Conservation (phyloP, 2,329 filamentous ascomycete species). For the Fusarium sp. region DNA sequence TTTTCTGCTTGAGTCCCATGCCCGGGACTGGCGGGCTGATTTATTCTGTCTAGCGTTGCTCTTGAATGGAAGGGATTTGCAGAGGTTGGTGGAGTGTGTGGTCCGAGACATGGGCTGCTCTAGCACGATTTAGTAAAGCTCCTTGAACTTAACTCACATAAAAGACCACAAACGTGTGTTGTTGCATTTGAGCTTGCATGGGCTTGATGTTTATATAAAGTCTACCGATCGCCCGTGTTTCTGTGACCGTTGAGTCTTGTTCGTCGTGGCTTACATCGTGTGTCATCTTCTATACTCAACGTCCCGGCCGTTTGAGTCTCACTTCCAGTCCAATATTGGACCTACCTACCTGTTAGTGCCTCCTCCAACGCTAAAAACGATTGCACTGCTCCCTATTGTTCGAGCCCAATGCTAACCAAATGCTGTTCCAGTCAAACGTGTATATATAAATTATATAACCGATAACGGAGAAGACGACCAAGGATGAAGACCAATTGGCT, state of each 20-base stretch:
- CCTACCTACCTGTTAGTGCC: constrained; percentile 14
- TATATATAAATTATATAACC: background rate
- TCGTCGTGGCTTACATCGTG: constrained; percentile 7
- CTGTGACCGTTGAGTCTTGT: background rate
- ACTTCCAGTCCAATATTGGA: constrained; percentile 26
- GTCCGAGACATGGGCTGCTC: constrained; percentile 1
- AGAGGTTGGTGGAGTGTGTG: background rate
- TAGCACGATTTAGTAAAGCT: constrained; percentile 1
- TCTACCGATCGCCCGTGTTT: background rate
- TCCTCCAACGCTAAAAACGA: background rate
- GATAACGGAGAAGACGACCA: constrained; percentile 3
- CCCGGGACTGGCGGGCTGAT: background rate
- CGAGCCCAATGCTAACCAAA: background rate
- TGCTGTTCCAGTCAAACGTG: background rate
- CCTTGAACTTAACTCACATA: constrained; percentile 7
- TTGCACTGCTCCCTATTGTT: background rate
- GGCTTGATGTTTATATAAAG: constrained; percentile 20
- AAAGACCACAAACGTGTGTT: constrained; percentile 20
- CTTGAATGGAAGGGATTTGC: constrained; percentile 28
- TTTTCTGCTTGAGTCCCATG: background rate
- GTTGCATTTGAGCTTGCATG: constrained; percentile 11
- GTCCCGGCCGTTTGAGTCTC: background rate
- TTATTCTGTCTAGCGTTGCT: background rate
- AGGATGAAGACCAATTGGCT: constrained; percentile 53
- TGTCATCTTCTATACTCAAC: background rate